Base-by-base conservation (phyloP, 2,329 filamentous ascomycete genomes). In the Neofusicoccum umdonicola region DNA sequence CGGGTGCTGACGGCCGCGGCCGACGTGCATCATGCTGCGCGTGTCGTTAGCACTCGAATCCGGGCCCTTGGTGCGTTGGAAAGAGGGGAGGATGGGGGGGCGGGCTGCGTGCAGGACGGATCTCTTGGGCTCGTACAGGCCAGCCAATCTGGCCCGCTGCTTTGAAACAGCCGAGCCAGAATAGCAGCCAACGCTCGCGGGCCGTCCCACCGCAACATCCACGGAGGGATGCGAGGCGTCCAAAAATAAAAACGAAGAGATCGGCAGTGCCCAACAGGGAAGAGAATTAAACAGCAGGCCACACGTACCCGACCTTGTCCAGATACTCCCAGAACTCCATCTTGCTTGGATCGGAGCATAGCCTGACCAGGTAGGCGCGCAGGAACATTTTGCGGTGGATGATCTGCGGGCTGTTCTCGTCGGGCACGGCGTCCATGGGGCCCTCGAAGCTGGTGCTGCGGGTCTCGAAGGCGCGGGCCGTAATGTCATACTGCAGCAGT, bases 271-370 rank as follows among this genome's bases (percentile, higher is more conserved):
- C 12, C 45, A 27, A n/a, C 22, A 34, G 15, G 19, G 27, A 35
- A 34, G 17, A 12, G 11, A 8, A 22, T 22, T 22, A 13, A 42
- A 11, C 7, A 15, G 7, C 6, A 35, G 35, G 52, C 19, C 19
- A 12, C n/a, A 58, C 86, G 74, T 74, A 88, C 84, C 90, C 91
- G 41, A 94, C 91, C 76, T 93, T 93, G 79, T 93, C 89, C 50
- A 94, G 80, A 73, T 94, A 94, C 71, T 90, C 86, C 90, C 91
- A 94, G 75, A 92, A 92, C 67, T 91, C 88, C 83, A 91, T 87
- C 68, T 86, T 87, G 58, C 86, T 88, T 0, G 89, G 89, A 71
- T 93, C 90, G 4, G 87, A 88, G 75, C 90, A 92, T 42, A 94
- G 79, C 75, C 88, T 90, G 66, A 84, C 87, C 37, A 94, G 80